Evolutionary conservation across 2,329 filamentous ascomycete species (phyloP).

Genomic region (Trichophaea hybrida): DNA sequence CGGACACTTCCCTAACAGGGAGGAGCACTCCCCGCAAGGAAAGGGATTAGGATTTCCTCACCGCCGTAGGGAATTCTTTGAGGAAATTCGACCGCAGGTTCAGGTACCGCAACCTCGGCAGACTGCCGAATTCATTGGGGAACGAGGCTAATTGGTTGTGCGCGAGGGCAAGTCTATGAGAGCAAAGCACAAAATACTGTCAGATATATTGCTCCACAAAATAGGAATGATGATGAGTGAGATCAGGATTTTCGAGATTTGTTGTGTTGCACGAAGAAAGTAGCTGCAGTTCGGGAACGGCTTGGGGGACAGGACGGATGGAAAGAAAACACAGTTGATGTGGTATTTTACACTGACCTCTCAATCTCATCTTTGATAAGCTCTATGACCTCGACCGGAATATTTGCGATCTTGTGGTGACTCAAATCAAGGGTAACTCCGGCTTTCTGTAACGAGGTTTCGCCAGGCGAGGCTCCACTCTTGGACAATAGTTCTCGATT

Average conservation of each 20-base stretch:
- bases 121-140: constrained; percentile 22
- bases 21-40: neutral
- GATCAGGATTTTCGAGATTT: neutral
- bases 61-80: constrained; percentile 25
- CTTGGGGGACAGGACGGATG: neutral
- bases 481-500: neutral
- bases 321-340: neutral
- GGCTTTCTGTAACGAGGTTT: neutral
- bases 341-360: constrained; percentile 31
- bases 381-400: constrained; percentile 38
- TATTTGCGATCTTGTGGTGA: constrained; percentile 36
- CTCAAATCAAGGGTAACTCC: constrained; percentile 38
- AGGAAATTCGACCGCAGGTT: constrained; percentile 27
- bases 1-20: neutral
- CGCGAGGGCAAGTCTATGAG: constrained; percentile 36
- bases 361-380: constrained; percentile 41
- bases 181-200: neutral
- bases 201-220: neutral
- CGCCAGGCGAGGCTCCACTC: neutral
- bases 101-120: constrained; percentile 25
- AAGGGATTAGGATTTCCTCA: constrained; percentile 11
- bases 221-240: neutral
- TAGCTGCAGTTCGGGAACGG: neutral
- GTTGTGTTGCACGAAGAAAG: neutral
- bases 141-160: constrained; percentile 35